Evolutionary conservation across 306 rosid species (phyloP), one percentile per base, ranked within the genome.

Genomic region (Ochetophila trinervis): DNA sequence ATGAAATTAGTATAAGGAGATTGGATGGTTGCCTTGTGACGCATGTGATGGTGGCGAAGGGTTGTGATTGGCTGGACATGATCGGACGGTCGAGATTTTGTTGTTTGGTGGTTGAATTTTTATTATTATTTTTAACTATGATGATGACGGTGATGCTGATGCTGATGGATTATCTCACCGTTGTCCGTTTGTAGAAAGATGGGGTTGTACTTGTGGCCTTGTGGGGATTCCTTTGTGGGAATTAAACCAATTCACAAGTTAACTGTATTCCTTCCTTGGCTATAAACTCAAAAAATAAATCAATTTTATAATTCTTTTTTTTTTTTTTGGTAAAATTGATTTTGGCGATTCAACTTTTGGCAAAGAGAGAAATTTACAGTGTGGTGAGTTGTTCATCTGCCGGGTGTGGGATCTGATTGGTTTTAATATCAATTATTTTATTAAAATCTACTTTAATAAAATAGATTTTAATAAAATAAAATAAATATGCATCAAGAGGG

Each of bases 11-110:
- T 1, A 27, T 27, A 27, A 2, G 15, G 66, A 52, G 12, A 59
- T 73, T 53, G 81, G 79, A 78, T 42, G 55, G 65, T 59, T 67
- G 73, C 71, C 67, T 67, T 74, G 55, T n/a, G 50, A 22, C 27
- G 74, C 80, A 73, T 65, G 85, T 74, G 86, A 73, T 18, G 55
- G 77, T 53, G 77, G 78, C 83, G 49, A 55, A 67, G 56, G 10
- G 51, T 19, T 30, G 14, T 5, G 51, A 52, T 67, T 75, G 66
- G 36, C 62, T 57, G 54, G 23, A 18, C 68, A 60, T 20, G 30
- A 63, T 59, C 50, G 18, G 69, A 70, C 82, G 86, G 85, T 75
- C 82, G 68, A 61, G 19, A 73, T 84, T 59, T 13, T 70, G 77
- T 23, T 32, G 76, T 27, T 27, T 27, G 32, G 32, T 27, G 32